These are phyloP conservation scores for Amaranthus hypochondriacus DNA, from an alignment of 148 eudicot species.

Conservation along the genomic window DNA sequence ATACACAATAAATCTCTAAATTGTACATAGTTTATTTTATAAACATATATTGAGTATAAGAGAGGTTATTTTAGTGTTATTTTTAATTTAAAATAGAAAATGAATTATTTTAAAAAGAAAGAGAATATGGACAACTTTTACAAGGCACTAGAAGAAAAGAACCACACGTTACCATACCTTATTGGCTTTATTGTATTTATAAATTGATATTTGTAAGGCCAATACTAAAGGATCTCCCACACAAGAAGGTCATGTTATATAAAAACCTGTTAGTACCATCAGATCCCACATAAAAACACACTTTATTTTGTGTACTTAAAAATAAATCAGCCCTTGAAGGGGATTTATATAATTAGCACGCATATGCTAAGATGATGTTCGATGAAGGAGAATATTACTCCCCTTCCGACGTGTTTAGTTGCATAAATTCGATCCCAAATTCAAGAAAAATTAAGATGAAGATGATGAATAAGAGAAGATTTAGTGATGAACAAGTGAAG, in stretches of 20 bases:
- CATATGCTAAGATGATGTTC: constrained; percentile 17
- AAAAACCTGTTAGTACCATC: background rate
- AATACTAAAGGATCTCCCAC: background rate
- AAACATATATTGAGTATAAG: no score
- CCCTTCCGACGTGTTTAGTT: constrained; percentile 27
- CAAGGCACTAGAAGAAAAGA: constrained; percentile 34
- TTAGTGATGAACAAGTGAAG: constrained; percentile 55
- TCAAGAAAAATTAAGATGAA: constrained; percentile 28
- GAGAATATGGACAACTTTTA: constrained; percentile 32
- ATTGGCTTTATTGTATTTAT: constrained; percentile 10
- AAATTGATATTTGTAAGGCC: background rate
- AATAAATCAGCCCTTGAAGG: no score
- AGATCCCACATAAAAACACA: constrained; percentile 13
- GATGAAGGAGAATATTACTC: constrained; percentile 32
- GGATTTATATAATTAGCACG: no score
- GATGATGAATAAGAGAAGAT: constrained; percentile 44
- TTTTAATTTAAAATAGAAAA: background rate
- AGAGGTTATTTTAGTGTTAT: no score
- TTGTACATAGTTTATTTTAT: no score
- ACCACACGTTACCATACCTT: constrained; percentile 26
- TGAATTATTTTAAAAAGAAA: background rate
- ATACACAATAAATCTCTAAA: no score
- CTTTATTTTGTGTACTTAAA: background rate
- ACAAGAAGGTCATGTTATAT: background rate
- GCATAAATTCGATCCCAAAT: constrained; percentile 17